Evolutionary conservation across 345 rosid genomes (phyloP), one percentile per base, ranked within the genome.

Genomic region (Alliaria petiolata): DNA sequence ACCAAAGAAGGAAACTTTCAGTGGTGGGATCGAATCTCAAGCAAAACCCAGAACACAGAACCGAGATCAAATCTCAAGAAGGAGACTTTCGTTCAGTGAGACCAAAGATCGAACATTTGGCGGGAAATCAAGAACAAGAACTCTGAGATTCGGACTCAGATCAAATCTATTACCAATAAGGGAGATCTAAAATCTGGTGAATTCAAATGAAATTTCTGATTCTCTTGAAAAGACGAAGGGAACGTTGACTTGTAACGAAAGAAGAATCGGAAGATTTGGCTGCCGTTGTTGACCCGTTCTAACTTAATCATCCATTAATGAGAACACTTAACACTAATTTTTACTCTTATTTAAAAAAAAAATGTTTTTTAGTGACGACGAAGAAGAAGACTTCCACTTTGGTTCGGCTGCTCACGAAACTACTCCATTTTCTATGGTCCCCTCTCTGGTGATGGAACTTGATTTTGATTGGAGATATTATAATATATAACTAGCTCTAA

Each of bases 221-320:
- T 28, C n/a, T 15, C 9, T 39, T 11, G 65, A 16, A 53, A 63
- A 75, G 53, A 16, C n/a, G 14, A 80, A 39, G 73, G 19, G 1
- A 12, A 55, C 49, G 69, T 53, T 69, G 79, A 62, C 75, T 62
- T 62, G 70, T 55, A 76, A 53, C 79, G 65, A n/a, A n/a, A n/a
- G 12, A 55, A 62, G 65, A 54, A 26, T 62, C 51, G 69, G 65
- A 75, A 75, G 61, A 53, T 4, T 51, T 45, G 66, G 26, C 16
- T 38, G 59, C 53, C 79, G 49, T 55, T n/a, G 56, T 43, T 76
- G 78, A 81, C 52, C 33, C 53, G 59, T 30, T 62, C 75, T 26
- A 49, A 15, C 8, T 17, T 47, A 2, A n/a, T n/a, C n/a, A n/a
- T n/a, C n/a, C 30, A 26, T 26, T 26, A 26, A 26, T 22, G n/a